phyloP scores from a whole-genome alignment of 73 alveolate species.

The Paramecium biaurelia region DNA sequence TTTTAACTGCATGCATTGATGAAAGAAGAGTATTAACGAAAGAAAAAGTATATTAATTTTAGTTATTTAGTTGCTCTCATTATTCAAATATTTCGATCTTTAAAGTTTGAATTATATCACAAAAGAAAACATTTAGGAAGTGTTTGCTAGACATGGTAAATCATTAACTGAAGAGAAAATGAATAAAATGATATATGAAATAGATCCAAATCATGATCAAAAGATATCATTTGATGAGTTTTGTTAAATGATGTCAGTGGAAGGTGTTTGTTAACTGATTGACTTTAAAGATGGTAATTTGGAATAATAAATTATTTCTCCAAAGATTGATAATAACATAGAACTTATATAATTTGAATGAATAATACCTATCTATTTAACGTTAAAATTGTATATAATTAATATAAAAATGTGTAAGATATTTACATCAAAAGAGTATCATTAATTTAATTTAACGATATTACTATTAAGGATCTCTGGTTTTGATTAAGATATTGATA shows the following conservation, averaged over 20 bases:
- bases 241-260: slow-evolving; percentile 40
- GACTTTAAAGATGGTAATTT: neutral
- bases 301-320: neutral
- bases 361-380: neutral
- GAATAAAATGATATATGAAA: slow-evolving; percentile 45
- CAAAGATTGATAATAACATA: neutral
- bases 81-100: slow-evolving; percentile 56
- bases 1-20: slow-evolving; percentile 18
- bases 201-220: slow-evolving; percentile 58
- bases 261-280: slow-evolving; percentile 15
- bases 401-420: neutral
- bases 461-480: no score
- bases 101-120: slow-evolving; percentile 42
- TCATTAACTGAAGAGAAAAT: slow-evolving; percentile 19
- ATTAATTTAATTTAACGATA: no score
- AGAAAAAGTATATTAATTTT: slow-evolving; percentile 33
- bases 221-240: slow-evolving; percentile 65
- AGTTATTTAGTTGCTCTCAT: slow-evolving; percentile 57
- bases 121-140: slow-evolving; percentile 27
- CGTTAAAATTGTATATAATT: neutral
- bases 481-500: no score
- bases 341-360: neutral
- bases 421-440: neutral
- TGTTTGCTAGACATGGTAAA: slow-evolving; percentile 58
- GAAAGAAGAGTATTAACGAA: slow-evolving; percentile 4